Base-by-base conservation (phyloP, 805 yeast species). In the Cephaloascus albidus region DNA sequence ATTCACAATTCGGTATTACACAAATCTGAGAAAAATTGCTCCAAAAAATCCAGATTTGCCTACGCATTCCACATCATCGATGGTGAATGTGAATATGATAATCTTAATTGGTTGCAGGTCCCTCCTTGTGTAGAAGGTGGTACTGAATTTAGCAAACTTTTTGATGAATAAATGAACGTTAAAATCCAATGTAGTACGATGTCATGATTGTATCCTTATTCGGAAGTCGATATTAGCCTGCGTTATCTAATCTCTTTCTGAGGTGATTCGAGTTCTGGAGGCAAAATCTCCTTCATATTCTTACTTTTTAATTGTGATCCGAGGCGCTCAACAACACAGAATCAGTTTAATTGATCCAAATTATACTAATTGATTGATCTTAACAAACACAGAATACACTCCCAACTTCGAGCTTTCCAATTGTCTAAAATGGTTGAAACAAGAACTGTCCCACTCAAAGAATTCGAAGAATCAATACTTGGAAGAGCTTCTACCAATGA, bases 41-140 rank as follows among this genome's bases (percentile, higher is more conserved):
- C 84, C 10, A 46, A 47, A 3, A 65, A 63, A 41, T 78, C 86
- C 8, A 66, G 94, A 45, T 82, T 67, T 51, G 93, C 88, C 0
- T 85, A 83, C 57, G 81, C 93, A 0, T 85, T 85, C 58, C 94
- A 85, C 52, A 70, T 81, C 35, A 81, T 85, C 41, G 93, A 85
- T 38, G 90, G 90, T 2, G 57, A 44, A 2, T 62, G 73, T 10
- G 54, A 68, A 19, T 85, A 82, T 50, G 93, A 84, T 52, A 59
- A 61, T 18, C 55, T 65, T 50, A 84, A 84, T 53, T 85, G 94
- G 93, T 65, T 84, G 28, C 94, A 85, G 51, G 76, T 83, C 3
- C 93, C 93, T 2, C 73, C 81, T 0, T 50, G 72, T 3, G 44
- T 49, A 5, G 60, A 58, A 10, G 89, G 90, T 1, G 83, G 86